Evolutionary conservation across 2,329 filamentous ascomycete genomes (phyloP).

Genomic region (Monilinia vaccinii-corymbosi): DNA sequence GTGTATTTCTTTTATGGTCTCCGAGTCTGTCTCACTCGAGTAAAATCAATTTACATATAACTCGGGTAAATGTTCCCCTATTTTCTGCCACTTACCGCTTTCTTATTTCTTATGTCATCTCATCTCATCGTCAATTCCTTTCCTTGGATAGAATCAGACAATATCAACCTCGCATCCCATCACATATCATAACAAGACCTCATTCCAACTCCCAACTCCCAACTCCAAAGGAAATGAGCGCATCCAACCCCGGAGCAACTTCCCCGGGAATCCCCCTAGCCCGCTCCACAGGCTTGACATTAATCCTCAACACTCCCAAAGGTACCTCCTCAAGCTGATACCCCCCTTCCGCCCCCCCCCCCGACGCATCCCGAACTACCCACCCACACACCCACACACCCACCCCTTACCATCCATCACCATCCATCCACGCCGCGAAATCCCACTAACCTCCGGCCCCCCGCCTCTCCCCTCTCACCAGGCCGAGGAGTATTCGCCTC

Average conservation of each 20-base stretch:
- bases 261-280: conserved; percentile 29
- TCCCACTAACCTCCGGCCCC: neutral
- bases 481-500: conserved; percentile 45
- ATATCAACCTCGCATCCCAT: neutral
- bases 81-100: conserved; percentile 10
- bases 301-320: conserved; percentile 42
- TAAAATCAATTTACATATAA: too few relatives aligned
- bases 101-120: too few relatives aligned
- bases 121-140: neutral
- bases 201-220: neutral
- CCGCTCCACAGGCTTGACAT: conserved; percentile 34
- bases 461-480: conserved; percentile 19
- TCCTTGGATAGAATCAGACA: neutral
- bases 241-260: neutral
- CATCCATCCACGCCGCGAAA: neutral
- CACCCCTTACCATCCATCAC: too few relatives aligned
- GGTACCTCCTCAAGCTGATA: conserved; percentile 30
- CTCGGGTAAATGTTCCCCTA: too few relatives aligned
- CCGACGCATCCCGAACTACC: neutral
- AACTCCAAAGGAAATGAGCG: neutral
- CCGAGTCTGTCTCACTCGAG: neutral
- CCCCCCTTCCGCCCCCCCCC: too few relatives aligned
- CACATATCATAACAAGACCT: neutral
- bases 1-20: neutral
- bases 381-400: neutral